A percentile compares a stretch with the other conserved stretches of the same genome.
Evolutionary conservation across 495 filamentous ascomycete species (phyloP).

Genomic region (Talaromyces thailandensis): DNA sequence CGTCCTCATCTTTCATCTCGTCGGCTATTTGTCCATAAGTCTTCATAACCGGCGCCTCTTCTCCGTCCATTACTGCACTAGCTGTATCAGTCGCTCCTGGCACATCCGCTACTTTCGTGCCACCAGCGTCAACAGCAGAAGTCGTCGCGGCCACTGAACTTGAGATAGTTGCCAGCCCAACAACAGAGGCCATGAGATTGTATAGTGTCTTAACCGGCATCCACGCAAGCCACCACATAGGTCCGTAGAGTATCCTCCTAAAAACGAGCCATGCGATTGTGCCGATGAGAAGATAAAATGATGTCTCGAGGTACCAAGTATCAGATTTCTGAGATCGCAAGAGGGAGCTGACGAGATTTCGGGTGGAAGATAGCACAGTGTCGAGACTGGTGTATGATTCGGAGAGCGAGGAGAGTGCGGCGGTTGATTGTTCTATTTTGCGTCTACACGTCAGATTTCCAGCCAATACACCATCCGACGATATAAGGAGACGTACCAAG

Average conservation of each 20-base stretch:
- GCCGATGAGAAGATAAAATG: constrained; percentile 67
- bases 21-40: constrained; percentile 18
- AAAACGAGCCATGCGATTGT: constrained; percentile 84
- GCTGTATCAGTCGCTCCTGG: background rate
- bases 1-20: constrained; percentile 20
- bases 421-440: constrained; percentile 58
- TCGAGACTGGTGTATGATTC: constrained; percentile 74
- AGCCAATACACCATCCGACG: background rate
- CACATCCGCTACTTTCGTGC: background rate
- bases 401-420: constrained; percentile 67
- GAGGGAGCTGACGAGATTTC: constrained; percentile 67
- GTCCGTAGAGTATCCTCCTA: constrained; percentile 75
- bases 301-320: constrained; percentile 90
- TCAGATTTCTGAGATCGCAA: constrained; percentile 85
- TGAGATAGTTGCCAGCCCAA: constrained; percentile 29
- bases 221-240: constrained; percentile 82
- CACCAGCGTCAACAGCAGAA: constrained; percentile 1
- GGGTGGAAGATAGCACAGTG: constrained; percentile 59
- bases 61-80: background rate
- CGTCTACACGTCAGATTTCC: constrained; percentile 10
- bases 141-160: constrained; percentile 24
- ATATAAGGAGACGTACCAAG: constrained; percentile 37
- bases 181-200: constrained; percentile 34
- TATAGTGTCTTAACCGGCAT: constrained; percentile 60
- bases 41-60: constrained; percentile 8